Evolutionary conservation across 768 basidiomycete genomes (phyloP).

Genomic region (Mycena floridula): DNA sequence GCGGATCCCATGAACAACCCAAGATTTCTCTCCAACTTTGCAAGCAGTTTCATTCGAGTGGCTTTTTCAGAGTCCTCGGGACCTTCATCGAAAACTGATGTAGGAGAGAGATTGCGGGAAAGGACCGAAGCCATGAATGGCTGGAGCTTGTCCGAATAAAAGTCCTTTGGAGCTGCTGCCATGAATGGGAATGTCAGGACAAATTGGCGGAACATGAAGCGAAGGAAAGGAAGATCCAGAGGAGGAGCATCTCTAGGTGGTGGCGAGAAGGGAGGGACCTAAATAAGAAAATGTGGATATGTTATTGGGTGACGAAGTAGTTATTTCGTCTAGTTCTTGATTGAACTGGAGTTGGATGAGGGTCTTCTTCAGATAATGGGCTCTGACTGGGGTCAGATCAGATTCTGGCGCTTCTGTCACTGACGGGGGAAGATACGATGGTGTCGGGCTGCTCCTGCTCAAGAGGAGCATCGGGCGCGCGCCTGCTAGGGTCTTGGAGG

Average conservation of each 20-base stretch:
- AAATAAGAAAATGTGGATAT: slow-evolving; percentile 77
- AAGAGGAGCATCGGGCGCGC: too few species aligned
- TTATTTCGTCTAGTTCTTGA: slow-evolving; percentile 69
- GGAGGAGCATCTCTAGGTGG: slow-evolving; percentile 50
- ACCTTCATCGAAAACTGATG: slow-evolving; percentile 53
- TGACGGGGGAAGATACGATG: too few species aligned
- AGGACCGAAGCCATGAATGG: slow-evolving; percentile 85
- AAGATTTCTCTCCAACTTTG: slow-evolving; percentile 80
- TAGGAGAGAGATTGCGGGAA: slow-evolving; percentile 67
- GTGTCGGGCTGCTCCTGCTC: too few species aligned
- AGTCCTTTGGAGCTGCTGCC: slow-evolving; percentile 78
- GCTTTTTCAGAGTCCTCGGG: slow-evolving; percentile 46
- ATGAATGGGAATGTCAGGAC: slow-evolving; percentile 95
- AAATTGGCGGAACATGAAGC: slow-evolving; percentile 88
- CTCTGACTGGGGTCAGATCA: slow-evolving; percentile 78
- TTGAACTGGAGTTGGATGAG: slow-evolving; percentile 83
- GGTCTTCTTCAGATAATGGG: slow-evolving; percentile 97
- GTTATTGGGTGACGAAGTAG: slow-evolving; percentile 38
- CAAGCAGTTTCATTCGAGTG: slow-evolving; percentile 61
- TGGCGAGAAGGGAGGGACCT: slow-evolving; percentile 79
- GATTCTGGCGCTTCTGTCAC: too few species aligned
- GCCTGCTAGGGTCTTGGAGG: too few species aligned
- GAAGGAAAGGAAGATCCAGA: slow-evolving; percentile 81
- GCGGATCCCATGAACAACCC: slow-evolving; percentile 78
- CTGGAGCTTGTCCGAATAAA: slow-evolving; percentile 93